Percentiles rank a stretch among this genome's conserved stretches.
phyloP scores from a whole-genome alignment of 2,329 filamentous ascomycete species.

The Domatiomyces globalis region DNA sequence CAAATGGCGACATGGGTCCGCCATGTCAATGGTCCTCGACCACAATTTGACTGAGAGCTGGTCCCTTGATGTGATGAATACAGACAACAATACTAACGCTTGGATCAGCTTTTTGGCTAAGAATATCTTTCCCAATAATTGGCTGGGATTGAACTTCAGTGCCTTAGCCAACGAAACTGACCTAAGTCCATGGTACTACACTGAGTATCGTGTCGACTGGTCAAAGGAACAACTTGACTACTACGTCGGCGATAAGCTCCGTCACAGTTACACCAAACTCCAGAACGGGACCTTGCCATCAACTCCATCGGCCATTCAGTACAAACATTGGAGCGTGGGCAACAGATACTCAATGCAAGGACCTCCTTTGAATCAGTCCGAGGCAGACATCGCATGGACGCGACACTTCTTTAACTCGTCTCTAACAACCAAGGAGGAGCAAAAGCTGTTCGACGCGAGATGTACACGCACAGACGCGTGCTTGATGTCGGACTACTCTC shows the following conservation, averaged over 20 bases:
- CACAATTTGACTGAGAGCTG: conserved; percentile 33
- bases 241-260: conserved; percentile 27
- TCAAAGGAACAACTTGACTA: conserved; percentile 30
- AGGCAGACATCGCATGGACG: conserved; percentile 33
- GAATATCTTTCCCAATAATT: conserved; percentile 25
- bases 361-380: conserved; percentile 27
- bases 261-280: not conserved
- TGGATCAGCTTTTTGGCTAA: conserved; percentile 28
- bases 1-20: conserved; percentile 26
- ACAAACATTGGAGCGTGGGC: conserved; percentile 37
- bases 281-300: conserved; percentile 22
- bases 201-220: conserved; percentile 37
- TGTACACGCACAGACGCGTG: conserved; percentile 24
- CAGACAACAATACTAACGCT: conserved; percentile 25
- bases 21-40: conserved; percentile 33
- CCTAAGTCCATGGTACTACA: conserved; percentile 30
- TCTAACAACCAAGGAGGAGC: conserved; percentile 22
- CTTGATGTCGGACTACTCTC: conserved; percentile 22
- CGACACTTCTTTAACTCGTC: conserved; percentile 40
- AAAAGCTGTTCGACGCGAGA: conserved; percentile 18
- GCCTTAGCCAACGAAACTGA: conserved; percentile 19
- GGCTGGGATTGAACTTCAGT: conserved; percentile 31
- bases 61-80: conserved; percentile 34
- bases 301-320: conserved; percentile 29
- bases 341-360: conserved; percentile 33